Evolutionary conservation across 768 basidiomycete genomes (phyloP), one percentile per base, ranked within the genome.

Genomic region (Lactarius psammicola): DNA sequence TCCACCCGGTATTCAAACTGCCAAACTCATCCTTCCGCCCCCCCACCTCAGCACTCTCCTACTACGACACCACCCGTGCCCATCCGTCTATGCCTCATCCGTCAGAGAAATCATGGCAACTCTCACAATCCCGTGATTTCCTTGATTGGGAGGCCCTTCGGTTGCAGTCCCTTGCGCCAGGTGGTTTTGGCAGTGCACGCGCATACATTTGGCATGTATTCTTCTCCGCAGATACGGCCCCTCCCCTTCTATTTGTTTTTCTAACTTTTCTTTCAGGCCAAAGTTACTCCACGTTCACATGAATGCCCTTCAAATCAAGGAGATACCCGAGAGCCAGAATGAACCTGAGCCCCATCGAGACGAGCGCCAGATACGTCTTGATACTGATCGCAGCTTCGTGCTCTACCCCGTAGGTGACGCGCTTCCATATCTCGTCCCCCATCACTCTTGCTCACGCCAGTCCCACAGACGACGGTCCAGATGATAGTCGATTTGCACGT

Each of bases 371-470:
- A 93, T 97, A 67, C 77, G 80, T 64, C 83, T 96, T 38, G 95
- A 97, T 76, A 96, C 95, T 1, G 87, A 95, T 76, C 85, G 95
- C 56, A 94, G 93, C 69, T 98, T 98, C 72, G 92, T 97, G 62
- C 80, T 94, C 67, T 98, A 96, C 77, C 92, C 95, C 73, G 87
- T 86, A 83, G 91, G 94, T 64, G 66, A 67, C 57, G 26, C 62
- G 20, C 53, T 3, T 70, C 33, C 60, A 54, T 33, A 33, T 53
- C 28, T 23, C 65, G 33, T 60, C 49, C 13, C 66, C 67, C 18
- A 23, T 65, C 38, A n/a, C 34, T 33, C 23, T 38, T 42, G 53
- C 46, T 55, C 38, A 66, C 26, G 15, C 28, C 15, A 56, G 44
- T 34, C 17, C 38, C 17, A 31, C 64, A 66, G 64, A 60, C 53